These are phyloP conservation scores for Miamiensis avidus DNA, from an alignment of 169 alveolate genomes.

Conservation along the genomic window DNA sequence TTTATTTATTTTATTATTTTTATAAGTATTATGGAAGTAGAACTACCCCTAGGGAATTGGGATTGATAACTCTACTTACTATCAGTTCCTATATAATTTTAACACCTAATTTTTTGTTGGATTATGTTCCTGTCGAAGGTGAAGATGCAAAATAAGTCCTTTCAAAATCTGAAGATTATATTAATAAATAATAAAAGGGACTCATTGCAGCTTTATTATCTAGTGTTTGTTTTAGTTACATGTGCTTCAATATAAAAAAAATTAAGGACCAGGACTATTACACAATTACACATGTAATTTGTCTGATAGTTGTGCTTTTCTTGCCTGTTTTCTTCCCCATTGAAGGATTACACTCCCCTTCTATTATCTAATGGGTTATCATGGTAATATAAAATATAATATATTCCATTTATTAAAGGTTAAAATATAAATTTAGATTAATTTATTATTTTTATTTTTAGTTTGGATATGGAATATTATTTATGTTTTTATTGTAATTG, in stretches of 20 bases:
- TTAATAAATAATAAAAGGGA: background rate
- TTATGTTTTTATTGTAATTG: background rate
- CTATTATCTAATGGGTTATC: background rate
- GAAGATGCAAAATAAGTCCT: background rate
- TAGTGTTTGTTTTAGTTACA: background rate
- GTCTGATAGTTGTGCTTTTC: background rate
- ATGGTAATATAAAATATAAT: background rate
- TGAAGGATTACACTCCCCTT: background rate
- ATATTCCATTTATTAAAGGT: too few relatives aligned
- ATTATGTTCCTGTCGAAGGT: background rate
- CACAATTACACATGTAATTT: background rate
- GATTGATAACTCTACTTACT: background rate
- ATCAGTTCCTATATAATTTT: background rate
- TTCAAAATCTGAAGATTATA: background rate
- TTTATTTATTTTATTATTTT: too few relatives aligned
- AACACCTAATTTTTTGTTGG: background rate
- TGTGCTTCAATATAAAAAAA: background rate
- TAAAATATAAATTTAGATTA: too few relatives aligned
- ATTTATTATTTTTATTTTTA: too few relatives aligned
- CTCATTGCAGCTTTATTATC: background rate
- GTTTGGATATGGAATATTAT: background rate
- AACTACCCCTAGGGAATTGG: background rate
- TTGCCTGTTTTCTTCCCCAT: background rate
- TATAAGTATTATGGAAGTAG: background rate
- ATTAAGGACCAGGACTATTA: background rate